These are phyloP conservation scores for Kodamaea derodonti DNA, from an alignment of 1,139 yeast genomes.

Conservation along the genomic window DNA sequence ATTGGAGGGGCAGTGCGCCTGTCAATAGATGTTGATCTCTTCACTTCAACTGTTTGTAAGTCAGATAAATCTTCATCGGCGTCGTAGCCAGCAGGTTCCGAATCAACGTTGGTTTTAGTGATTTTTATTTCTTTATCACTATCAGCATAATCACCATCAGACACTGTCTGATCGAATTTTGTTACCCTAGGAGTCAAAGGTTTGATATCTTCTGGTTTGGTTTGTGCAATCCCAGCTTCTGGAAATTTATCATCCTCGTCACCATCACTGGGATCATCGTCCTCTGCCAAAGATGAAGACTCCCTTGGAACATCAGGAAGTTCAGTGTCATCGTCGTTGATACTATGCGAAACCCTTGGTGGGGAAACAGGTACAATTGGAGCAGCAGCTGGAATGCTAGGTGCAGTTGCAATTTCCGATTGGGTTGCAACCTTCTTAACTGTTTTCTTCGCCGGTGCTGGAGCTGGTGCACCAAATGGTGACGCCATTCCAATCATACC, in stretches of 20 bases:
- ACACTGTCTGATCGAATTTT: slow-evolving; percentile 8
- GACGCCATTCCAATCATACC: slow-evolving; percentile 73
- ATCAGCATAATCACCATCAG: slow-evolving; percentile 19
- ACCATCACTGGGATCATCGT: slow-evolving; percentile 24
- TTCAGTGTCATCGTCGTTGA: neutral
- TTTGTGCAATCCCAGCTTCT: slow-evolving; percentile 13
- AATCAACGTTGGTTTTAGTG: slow-evolving; percentile 16
- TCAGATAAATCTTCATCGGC: slow-evolving; percentile 45
- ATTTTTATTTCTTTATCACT: slow-evolving; percentile 12
- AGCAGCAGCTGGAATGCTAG: neutral
- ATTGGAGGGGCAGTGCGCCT: neutral
- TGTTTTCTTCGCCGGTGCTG: slow-evolving; percentile 13
- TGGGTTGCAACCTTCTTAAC: slow-evolving; percentile 4
- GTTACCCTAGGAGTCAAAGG: slow-evolving; percentile 11
- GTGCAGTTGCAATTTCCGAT: neutral
- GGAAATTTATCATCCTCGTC: slow-evolving; percentile 14
- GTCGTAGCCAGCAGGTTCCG: slow-evolving; percentile 40
- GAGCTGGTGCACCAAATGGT: slow-evolving; percentile 47
- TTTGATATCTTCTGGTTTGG: slow-evolving; percentile 12
- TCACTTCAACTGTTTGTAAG: slow-evolving; percentile 12
- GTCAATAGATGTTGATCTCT: neutral
- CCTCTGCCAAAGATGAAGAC: slow-evolving; percentile 29
- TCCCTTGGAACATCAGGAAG: slow-evolving; percentile 12
- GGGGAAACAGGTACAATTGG: slow-evolving; percentile 1
- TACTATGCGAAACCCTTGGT: neutral